Base-by-base conservation (phyloP, 768 basidiomycete genomes). In the Suillus subluteus region DNA sequence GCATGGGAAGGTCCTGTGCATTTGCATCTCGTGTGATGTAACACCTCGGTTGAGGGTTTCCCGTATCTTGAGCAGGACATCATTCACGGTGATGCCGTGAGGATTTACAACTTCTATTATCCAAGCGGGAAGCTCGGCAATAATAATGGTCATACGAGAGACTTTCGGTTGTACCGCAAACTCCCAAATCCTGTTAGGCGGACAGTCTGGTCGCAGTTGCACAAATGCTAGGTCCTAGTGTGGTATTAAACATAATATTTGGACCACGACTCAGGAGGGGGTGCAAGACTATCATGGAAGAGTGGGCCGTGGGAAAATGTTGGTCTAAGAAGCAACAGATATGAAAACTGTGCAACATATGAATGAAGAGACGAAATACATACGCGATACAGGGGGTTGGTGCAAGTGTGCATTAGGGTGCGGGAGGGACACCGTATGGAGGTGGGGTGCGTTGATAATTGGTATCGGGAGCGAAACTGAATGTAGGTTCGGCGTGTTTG, bases 31-130 rank as follows among this genome's bases (percentile, higher is more conserved):
- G 18, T 69, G 15, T 4, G 67, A 48, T 62, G 76, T 68, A 44
- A 76, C 74, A 61, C 71, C 59, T 59, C 69, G 71, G 62, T 74
- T 38, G 44, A 79, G 76, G 1, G 68, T 68, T 30, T 77, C 74
- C 52, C 71, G 72, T 7, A 79, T 72, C 65, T 67, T 72, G 21
- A 63, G 52, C 21, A 77, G 71, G 58, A 77, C 76, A 26, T 78
- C 77, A 43, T 65, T 67, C 12, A 67, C 77, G 18, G 68, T 77
- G 62, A 77, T 72, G 4, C 76, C 76, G 12, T 50, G 50, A 7
- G 67, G 46, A 46, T 77, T 79, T 40, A 68, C 65, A 40, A 77
- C 77, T 54, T 78, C 77, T 66, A 78, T 67, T 21, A 70, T 66
- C 76, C 74, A 77, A 44, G 64, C 66, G 1, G 77, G 77, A 38